Conservation (phyloP, 257 asterid genomes). For the Marsdenia floribunda region DNA sequence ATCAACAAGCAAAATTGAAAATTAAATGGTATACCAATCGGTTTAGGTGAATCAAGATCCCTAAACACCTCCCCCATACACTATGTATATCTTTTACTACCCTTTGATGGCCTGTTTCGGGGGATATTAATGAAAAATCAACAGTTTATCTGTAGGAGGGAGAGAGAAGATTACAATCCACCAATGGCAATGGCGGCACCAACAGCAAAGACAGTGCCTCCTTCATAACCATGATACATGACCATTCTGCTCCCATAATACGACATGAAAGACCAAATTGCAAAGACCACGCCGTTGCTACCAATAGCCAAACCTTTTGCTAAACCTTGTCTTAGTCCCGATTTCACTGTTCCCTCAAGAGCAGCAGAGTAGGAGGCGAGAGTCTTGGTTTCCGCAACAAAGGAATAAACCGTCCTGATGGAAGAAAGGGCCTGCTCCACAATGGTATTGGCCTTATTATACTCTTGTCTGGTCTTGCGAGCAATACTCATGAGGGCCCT, state of each 20-base stretch:
- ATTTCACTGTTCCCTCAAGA: slow-evolving; percentile 60
- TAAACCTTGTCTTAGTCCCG: slow-evolving; percentile 74
- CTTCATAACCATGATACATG: slow-evolving; percentile 70
- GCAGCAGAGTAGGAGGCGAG: slow-evolving; percentile 49
- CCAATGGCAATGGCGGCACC: slow-evolving; percentile 79
- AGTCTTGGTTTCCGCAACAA: slow-evolving; percentile 68
- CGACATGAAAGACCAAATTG: slow-evolving; percentile 81
- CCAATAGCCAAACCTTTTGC: slow-evolving; percentile 93
- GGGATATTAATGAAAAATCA: background rate
- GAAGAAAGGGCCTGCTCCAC: slow-evolving; percentile 87
- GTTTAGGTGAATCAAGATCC: background rate
- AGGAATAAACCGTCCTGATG: slow-evolving; percentile 75
- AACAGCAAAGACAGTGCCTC: slow-evolving; percentile 86
- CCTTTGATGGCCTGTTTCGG: background rate
- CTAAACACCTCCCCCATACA: background rate
- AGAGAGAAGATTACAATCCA: slow-evolving; percentile 61
- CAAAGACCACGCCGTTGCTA: slow-evolving; percentile 68
- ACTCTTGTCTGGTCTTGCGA: slow-evolving; percentile 59
- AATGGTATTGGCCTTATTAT: slow-evolving; percentile 50
- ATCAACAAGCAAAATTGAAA: background rate
- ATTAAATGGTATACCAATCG: background rate
- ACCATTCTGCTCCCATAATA: slow-evolving; percentile 81
- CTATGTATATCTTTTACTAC: background rate
- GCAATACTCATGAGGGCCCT: slow-evolving; percentile 63
- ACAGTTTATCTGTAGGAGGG: too few relatives aligned